A percentile compares a stretch with the other conserved stretches of the same genome.
Conservation (phyloP, 495 filamentous ascomycete genomes). For the Hypoxylon cercidicola region DNA sequence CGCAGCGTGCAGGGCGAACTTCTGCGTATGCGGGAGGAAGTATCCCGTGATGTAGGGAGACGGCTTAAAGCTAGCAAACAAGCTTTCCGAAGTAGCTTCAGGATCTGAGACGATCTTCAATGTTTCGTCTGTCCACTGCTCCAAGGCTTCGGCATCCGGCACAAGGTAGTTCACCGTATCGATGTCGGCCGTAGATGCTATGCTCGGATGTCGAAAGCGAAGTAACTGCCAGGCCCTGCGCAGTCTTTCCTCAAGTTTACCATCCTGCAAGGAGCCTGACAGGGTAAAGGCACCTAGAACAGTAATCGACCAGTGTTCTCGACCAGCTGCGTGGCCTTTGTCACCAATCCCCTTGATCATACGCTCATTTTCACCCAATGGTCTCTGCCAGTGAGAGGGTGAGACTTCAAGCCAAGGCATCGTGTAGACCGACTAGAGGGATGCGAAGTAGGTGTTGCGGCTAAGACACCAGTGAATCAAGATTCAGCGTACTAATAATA, state of each 20-base stretch:
- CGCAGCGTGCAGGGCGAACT: constrained; percentile 43
- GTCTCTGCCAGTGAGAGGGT: constrained; percentile 28
- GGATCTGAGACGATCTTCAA: constrained; percentile 38
- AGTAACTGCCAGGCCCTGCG: constrained; percentile 44
- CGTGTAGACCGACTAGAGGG: no score
- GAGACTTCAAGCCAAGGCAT: constrained; percentile 36
- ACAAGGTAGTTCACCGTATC: constrained; percentile 40
- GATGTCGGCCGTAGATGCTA: constrained; percentile 37
- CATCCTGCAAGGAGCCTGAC: constrained; percentile 8
- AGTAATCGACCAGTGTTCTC: constrained; percentile 41
- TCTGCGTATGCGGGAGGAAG: constrained; percentile 36
- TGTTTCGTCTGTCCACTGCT: constrained; percentile 44
- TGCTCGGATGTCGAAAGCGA: constrained; percentile 49
- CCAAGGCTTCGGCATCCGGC: constrained; percentile 32
- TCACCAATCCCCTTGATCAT: constrained; percentile 47
- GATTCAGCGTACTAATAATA: no score
- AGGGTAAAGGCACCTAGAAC: constrained; percentile 23
- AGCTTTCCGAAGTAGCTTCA: constrained; percentile 33
- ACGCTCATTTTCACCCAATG: constrained; percentile 43
- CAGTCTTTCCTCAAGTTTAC: constrained; percentile 25
- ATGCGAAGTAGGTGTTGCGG: no score
- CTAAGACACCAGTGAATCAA: no score
- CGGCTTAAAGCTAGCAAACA: constrained; percentile 14
- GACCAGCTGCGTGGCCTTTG: constrained; percentile 24
- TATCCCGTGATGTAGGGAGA: constrained; percentile 18